phyloP scores from a whole-genome alignment of 1,284 basidiomycete species.

The Garcileccinum viscosum region DNA sequence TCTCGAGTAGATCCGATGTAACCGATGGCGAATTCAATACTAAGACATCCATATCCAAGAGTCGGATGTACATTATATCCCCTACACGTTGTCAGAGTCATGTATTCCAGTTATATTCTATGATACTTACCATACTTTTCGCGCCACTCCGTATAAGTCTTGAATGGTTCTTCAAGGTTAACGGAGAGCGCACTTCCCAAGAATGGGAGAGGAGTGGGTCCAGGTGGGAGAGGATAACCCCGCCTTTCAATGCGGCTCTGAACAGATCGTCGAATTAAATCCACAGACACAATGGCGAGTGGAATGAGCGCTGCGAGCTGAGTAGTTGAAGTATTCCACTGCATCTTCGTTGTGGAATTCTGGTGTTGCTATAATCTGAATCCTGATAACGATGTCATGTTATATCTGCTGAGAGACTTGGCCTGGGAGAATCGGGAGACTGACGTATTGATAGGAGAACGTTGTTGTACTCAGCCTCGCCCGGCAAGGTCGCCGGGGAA shows the following conservation, averaged over 20 bases:
- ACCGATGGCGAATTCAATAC: conserved; percentile 24
- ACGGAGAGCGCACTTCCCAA: not conserved
- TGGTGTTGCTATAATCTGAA: not conserved
- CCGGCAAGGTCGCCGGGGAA: not conserved
- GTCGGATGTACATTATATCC: conserved; percentile 26
- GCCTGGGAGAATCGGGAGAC: not conserved
- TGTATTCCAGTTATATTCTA: not conserved
- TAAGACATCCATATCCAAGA: conserved; percentile 28
- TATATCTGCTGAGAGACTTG: not conserved
- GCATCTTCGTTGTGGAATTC: not conserved
- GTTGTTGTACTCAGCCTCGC: not conserved
- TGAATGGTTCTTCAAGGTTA: not conserved
- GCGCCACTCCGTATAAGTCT: not conserved
- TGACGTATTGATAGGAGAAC: not conserved
- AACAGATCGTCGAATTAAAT: not conserved
- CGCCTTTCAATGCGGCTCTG: not conserved
- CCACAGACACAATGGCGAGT: not conserved
- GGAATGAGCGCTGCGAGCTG: not conserved
- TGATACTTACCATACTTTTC: conserved; percentile 24
- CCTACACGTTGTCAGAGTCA: conserved; percentile 16
- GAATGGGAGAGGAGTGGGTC: not conserved
- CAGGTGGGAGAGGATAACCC: not conserved
- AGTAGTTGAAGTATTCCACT: not conserved
- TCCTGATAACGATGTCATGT: not conserved
- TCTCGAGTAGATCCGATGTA: conserved; percentile 26